These are phyloP conservation scores for Peronospora tabacina DNA, from an alignment of 352 stramenopile species.

Conservation along the genomic window DNA sequence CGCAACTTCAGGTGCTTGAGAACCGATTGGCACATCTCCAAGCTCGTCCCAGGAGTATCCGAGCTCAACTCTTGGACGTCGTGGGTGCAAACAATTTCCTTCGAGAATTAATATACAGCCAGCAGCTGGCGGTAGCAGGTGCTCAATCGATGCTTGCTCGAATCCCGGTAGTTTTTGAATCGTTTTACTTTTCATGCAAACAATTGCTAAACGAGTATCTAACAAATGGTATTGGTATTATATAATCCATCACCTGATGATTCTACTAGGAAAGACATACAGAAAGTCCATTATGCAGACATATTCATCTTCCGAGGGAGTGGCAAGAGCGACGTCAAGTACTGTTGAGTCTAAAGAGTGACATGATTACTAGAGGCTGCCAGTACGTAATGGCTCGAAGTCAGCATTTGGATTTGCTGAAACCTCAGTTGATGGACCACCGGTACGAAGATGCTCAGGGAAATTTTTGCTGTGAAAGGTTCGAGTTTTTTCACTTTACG, in stretches of 20 bases:
- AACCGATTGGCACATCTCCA: constrained; percentile 16
- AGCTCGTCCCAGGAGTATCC: constrained; percentile 14
- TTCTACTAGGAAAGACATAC: constrained; percentile 23
- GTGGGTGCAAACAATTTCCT: constrained; percentile 19
- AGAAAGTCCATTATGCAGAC: constrained; percentile 21
- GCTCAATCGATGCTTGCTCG: constrained; percentile 13
- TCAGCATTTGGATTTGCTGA: constrained; percentile 31
- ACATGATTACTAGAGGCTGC: constrained; percentile 31
- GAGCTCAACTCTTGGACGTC: constrained; percentile 16
- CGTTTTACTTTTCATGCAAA: not conserved
- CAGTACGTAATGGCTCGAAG: constrained; percentile 32
- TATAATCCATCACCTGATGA: not conserved
- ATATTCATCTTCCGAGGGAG: constrained; percentile 26
- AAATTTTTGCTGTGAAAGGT: constrained; percentile 30
- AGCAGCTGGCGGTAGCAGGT: constrained; percentile 13
- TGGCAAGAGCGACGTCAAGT: constrained; percentile 27
- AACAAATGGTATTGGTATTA: constrained; percentile 3
- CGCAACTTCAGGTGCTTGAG: constrained; percentile 16
- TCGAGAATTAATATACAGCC: constrained; percentile 22
- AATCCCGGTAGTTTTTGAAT: constrained; percentile 16
- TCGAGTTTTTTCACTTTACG: constrained; percentile 39
- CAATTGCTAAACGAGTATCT: not conserved
- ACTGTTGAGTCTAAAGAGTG: constrained; percentile 30
- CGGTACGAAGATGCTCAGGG: constrained; percentile 22
- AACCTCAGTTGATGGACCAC: constrained; percentile 26